Evolutionary conservation across 108 stramenopile species (phyloP), one percentile per base, ranked within the genome.

Genomic region (Seminavis robusta): DNA sequence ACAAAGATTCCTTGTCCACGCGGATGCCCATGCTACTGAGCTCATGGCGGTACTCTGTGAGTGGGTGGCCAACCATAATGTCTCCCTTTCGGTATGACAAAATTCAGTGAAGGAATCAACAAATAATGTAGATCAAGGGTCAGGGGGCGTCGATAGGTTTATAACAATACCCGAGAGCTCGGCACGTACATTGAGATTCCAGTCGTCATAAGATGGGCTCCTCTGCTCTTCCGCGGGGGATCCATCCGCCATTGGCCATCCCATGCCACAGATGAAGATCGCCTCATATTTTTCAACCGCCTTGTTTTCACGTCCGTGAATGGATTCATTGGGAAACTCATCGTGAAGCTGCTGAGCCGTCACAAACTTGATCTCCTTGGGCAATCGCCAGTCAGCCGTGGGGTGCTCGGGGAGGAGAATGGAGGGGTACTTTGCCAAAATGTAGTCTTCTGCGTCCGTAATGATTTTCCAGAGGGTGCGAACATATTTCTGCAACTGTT

Each of bases 261-360:
- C 79, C 71, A 80, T 80, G 6, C 79, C 79, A 21, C 72, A 46
- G 16, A 80, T 73, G 40, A 80, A 80, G 0, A 80, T 48, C 9
- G 79, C 79, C 33, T 67, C 72, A 49, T 64, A 73, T 29, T 74
- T 53, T 9, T 44, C 57, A 9, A 75, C 69, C 1, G 63, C 71
- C 0, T 67, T 71, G 42, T 55, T 57, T 45, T 80, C 79, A 11
- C 79, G 47, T 26, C 33, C 74, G 34, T 80, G 71, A 10, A 64
- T 63, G 38, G 38, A 44, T 37, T 67, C 2, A 16, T 27, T 29
- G 7, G 74, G 79, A 44, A 53, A 76, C 51, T 56, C 56, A 26
- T 58, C 55, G 30, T 69, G 71, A 19, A 80, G 51, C 30, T 74
- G 74, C 28, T 80, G 50, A 2, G 79, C 47, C 15, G 74, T 73